These are phyloP conservation scores for Sedum album DNA, from an alignment of 164 flowering plant genomes.

Conservation along the genomic window DNA sequence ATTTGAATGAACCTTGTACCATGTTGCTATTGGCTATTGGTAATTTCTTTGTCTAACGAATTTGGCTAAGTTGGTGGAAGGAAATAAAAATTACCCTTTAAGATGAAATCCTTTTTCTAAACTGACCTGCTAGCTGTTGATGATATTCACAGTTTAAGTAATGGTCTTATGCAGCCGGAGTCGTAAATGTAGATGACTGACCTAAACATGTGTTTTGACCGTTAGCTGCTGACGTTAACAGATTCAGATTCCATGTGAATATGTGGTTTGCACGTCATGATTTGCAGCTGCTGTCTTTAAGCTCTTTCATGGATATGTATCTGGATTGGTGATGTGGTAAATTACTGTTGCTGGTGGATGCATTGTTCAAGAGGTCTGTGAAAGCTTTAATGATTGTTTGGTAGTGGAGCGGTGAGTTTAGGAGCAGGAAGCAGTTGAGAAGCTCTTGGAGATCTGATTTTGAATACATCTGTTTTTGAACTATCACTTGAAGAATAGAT, in stretches of 20 bases:
- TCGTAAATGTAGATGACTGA: neutral
- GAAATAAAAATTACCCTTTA: neutral
- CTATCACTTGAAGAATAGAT: conserved; percentile 9
- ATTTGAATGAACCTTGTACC: neutral
- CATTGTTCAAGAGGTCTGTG: conserved; percentile 6
- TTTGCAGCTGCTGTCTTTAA: neutral
- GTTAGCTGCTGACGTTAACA: neutral
- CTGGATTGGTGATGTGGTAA: neutral
- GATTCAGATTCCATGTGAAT: neutral
- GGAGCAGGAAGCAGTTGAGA: conserved; percentile 8
- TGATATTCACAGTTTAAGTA: conserved; percentile 2
- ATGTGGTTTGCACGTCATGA: neutral
- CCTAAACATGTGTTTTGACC: conserved; percentile 1
- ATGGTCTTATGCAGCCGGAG: neutral
- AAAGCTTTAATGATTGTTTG: conserved; percentile 5
- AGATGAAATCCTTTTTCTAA: neutral
- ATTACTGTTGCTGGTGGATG: neutral
- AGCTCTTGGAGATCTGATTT: conserved; percentile 7
- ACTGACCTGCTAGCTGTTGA: neutral
- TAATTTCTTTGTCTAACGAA: neutral
- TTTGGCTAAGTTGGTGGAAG: neutral
- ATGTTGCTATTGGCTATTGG: neutral
- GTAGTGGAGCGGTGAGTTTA: conserved; percentile 5
- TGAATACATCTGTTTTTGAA: neutral
- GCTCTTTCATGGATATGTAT: neutral